phyloP scores from a whole-genome alignment of 176 grass and related monocot genomes.

The Triticum turgidum region DNA sequence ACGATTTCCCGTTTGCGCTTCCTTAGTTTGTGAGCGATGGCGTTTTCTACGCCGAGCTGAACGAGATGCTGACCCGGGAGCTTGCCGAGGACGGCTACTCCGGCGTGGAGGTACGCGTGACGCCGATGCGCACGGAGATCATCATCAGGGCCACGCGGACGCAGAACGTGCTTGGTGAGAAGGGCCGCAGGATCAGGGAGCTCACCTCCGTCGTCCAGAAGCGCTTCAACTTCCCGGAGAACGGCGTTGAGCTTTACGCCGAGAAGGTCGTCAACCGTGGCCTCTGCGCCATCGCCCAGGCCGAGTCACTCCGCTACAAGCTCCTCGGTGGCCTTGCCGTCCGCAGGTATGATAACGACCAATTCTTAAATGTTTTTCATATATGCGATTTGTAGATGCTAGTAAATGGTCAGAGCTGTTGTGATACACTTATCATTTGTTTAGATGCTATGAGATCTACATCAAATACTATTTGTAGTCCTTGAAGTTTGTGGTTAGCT shows the following conservation, averaged over 20 bases:
- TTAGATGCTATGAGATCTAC: neutral
- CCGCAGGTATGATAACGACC: conserved; percentile 50
- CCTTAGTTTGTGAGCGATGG: conserved; percentile 75
- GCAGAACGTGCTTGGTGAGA: conserved; percentile 83
- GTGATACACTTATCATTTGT: neutral
- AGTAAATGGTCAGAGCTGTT: neutral
- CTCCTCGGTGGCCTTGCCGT: conserved; percentile 82
- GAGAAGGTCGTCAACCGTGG: conserved; percentile 83
- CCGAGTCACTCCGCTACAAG: conserved; percentile 79
- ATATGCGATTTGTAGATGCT: neutral
- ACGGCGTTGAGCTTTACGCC: conserved; percentile 72
- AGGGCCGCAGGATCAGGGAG: conserved; percentile 76
- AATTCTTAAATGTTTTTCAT: neutral
- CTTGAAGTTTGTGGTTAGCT: neutral
- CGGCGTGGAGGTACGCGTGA: conserved; percentile 72
- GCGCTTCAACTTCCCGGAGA: conserved; percentile 81
- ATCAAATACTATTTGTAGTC: neutral
- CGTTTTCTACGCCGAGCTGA: conserved; percentile 79
- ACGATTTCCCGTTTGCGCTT: neutral
- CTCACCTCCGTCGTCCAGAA: conserved; percentile 82
- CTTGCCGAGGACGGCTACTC: conserved; percentile 81
- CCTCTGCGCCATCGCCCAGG: conserved; percentile 81
- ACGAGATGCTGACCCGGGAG: conserved; percentile 78
- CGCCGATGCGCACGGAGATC: conserved; percentile 85
- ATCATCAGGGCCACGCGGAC: conserved; percentile 77